Evolutionary conservation across 352 stramenopile species (phyloP).

Genomic region (Globisporangium spiculum): DNA sequence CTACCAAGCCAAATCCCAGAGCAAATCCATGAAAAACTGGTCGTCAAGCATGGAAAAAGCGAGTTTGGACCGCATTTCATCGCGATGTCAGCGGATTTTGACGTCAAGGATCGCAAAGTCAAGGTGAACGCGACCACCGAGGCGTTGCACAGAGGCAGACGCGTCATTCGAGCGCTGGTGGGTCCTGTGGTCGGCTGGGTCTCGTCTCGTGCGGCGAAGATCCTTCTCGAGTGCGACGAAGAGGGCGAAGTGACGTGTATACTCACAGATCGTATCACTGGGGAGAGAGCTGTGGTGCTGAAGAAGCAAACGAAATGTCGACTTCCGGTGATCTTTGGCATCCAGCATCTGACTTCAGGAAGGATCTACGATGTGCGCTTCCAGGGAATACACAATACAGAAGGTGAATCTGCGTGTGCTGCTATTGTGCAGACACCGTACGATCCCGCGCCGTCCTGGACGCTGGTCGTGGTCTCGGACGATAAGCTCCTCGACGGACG

Average conservation of each 20-base stretch:
- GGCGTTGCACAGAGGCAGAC: background rate
- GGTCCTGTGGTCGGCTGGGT: constrained; percentile 47
- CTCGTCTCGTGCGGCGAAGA: constrained; percentile 22
- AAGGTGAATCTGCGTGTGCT: background rate
- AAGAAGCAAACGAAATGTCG: constrained; percentile 14
- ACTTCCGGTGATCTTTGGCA: constrained; percentile 27
- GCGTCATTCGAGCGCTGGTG: constrained; percentile 16
- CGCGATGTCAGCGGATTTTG: background rate
- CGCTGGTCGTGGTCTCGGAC: constrained; percentile 13
- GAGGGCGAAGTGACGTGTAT: constrained; percentile 36
- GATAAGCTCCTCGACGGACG: constrained; percentile 8
- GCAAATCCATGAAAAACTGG: constrained; percentile 2
- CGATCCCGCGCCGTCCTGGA: constrained; percentile 15
- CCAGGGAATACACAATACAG: constrained; percentile 18
- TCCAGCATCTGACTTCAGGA: constrained; percentile 30
- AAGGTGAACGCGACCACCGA: background rate
- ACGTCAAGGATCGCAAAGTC: background rate
- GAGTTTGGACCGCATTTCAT: constrained; percentile 10
- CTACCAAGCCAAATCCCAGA: background rate
- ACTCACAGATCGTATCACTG: constrained; percentile 33
- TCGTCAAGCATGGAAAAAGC: constrained; percentile 5
- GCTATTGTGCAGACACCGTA: constrained; percentile 14
- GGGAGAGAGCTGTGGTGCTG: constrained; percentile 12
- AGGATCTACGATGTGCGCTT: constrained; percentile 40
- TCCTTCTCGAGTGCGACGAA: constrained; percentile 43